Percentiles rank a stretch among this genome's conserved stretches.
phyloP scores from a whole-genome alignment of 1,139 yeast genomes.

The Nakaseomyces glabratus region DNA sequence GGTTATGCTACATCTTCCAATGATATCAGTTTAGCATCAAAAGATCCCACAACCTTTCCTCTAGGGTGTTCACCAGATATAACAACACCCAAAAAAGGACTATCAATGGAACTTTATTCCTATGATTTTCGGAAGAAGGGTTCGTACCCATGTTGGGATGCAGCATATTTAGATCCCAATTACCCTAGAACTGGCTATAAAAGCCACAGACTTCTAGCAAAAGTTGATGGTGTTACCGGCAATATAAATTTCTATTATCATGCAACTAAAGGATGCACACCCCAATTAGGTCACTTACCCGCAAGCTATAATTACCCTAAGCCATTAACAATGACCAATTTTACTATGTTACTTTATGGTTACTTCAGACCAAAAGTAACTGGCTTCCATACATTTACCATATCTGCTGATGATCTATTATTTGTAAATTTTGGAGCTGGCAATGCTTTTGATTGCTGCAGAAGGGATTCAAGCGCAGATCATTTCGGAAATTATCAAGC shows the following conservation, averaged over 20 bases:
- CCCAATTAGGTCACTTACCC: neutral
- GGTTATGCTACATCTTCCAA: too few relatives aligned
- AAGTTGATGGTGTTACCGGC: slow-evolving; percentile 1
- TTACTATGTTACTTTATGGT: slow-evolving; percentile 1
- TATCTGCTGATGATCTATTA: neutral
- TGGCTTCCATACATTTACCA: neutral
- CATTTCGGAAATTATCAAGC: slow-evolving; percentile 2
- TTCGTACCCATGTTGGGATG: neutral
- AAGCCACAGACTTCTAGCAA: neutral
- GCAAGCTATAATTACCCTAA: neutral
- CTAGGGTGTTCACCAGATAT: neutral
- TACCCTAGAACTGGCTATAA: neutral
- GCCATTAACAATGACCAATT: neutral
- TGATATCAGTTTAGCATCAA: too few relatives aligned
- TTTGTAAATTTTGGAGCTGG: slow-evolving; percentile 1
- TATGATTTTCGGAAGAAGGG: too few relatives aligned
- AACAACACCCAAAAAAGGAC: slow-evolving; percentile 1
- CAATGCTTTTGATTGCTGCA: slow-evolving; percentile 3
- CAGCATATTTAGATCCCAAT: neutral
- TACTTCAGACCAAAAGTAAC: slow-evolving; percentile 3
- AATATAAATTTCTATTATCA: neutral
- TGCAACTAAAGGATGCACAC: neutral
- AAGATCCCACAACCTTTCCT: too few relatives aligned
- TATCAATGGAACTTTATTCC: neutral
- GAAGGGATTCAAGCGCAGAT: neutral